Evolutionary conservation across 2,329 filamentous ascomycete genomes (phyloP).

Genomic region (Acephala macrosclerotiorum): DNA sequence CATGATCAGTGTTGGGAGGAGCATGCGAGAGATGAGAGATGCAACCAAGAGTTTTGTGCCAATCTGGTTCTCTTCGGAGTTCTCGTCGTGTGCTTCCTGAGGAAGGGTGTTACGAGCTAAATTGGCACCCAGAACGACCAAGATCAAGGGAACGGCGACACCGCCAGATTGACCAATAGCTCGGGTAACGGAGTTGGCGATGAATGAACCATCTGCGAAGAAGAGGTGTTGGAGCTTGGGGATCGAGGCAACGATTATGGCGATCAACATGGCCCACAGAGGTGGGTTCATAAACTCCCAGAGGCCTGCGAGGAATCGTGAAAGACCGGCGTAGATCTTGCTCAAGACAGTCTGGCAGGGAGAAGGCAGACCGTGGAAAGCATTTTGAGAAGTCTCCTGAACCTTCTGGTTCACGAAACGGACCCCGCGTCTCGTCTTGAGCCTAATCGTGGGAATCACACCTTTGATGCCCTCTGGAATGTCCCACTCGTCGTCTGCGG

Average conservation of each 20-base stretch:
- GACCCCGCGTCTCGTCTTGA: conserved; percentile 41
- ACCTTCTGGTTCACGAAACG: conserved; percentile 26
- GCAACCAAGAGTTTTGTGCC: conserved; percentile 84
- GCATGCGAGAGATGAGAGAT: conserved; percentile 86
- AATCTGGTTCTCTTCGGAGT: conserved; percentile 73
- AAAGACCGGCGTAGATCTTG: conserved; percentile 48
- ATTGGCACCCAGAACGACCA: conserved; percentile 95
- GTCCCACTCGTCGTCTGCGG: conserved; percentile 39
- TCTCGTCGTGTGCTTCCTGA: conserved; percentile 62
- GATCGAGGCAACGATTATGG: conserved; percentile 90
- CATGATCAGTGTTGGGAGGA: conserved; percentile 91
- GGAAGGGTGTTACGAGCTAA: conserved; percentile 90
- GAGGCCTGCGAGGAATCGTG: conserved; percentile 68
- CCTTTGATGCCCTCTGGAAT: conserved; percentile 52
- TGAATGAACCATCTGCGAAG: conserved; percentile 87
- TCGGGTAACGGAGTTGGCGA: conserved; percentile 91
- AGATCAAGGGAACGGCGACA: conserved; percentile 92
- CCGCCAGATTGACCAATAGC: conserved; percentile 85
- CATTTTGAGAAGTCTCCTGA: conserved; percentile 31
- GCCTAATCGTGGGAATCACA: conserved; percentile 47
- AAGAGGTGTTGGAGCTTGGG: conserved; percentile 84
- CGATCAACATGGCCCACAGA: conserved; percentile 93
- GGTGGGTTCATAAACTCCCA: conserved; percentile 99
- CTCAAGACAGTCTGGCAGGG: conserved; percentile 58
- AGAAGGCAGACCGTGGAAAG: conserved; percentile 58